Percentiles rank a stretch among this genome's conserved stretches.
These are phyloP conservation scores for Alnus glutinosa DNA, from an alignment of 306 rosid genomes.

Conservation along the genomic window DNA sequence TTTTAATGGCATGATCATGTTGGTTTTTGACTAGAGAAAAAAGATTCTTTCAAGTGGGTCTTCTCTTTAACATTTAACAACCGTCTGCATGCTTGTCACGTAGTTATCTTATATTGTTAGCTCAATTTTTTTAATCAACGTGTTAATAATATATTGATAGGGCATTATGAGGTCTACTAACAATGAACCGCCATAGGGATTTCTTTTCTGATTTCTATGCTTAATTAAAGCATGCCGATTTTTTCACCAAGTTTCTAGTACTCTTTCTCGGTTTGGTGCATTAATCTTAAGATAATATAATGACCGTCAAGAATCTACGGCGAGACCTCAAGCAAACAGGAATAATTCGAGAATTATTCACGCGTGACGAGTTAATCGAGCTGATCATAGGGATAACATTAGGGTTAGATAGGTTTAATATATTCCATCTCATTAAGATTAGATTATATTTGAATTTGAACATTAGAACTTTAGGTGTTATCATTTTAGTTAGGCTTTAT, in stretches of 20 bases:
- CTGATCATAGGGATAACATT: no score
- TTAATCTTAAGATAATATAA: no score
- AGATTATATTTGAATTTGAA: no score
- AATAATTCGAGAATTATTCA: no score
- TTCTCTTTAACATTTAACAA: slow-evolving; percentile 18
- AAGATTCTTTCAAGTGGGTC: slow-evolving; percentile 43
- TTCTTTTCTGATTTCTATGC: neutral
- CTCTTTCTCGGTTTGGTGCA: no score
- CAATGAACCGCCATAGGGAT: slow-evolving; percentile 29
- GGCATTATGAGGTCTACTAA: slow-evolving; percentile 49
- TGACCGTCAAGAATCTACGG: no score
- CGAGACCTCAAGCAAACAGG: no score
- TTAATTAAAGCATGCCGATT: slow-evolving; percentile 11
- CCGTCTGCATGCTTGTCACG: slow-evolving; percentile 57
- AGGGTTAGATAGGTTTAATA: no score
- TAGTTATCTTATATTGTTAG: slow-evolving; percentile 32
- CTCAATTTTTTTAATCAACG: neutral
- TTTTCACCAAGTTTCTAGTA: neutral
- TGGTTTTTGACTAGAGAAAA: slow-evolving; percentile 40
- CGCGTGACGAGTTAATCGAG: no score
- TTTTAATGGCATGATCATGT: slow-evolving; percentile 36
- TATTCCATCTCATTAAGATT: no score
- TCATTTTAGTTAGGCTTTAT: no score
- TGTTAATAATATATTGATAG: slow-evolving; percentile 22
- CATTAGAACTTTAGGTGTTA: no score